Base-by-base conservation (phyloP, 202 grass and related monocot species). In the Hordeum pubiflorum region DNA sequence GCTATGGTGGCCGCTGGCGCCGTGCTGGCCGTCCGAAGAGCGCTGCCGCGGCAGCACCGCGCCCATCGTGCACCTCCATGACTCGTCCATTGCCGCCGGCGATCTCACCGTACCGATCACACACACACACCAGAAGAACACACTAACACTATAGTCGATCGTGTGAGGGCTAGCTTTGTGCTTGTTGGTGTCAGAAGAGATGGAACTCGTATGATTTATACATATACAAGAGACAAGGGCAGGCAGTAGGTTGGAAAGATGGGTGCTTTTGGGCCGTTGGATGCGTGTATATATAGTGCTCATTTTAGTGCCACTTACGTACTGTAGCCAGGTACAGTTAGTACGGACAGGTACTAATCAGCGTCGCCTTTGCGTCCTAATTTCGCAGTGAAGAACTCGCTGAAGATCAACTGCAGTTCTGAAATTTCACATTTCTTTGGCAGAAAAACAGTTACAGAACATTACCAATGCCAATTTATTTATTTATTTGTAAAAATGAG, bases 51-150 rank as follows among this genome's bases (percentile, higher is more conserved):
- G 87, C 66, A 86, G 31, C 74, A 69, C 72, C 32, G 90, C 78
- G 9, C 84, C 87, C 77, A 89, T 86, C 59, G 90, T 86, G 81
- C 79, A 70, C 79, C 86, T 88, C 93, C 93, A 97, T 3, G 91
- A 91, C 69, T 93, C 93, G 72, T 91, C 91, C 91, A 93, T 95
- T n/a, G 69, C 48, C 36, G n/a, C 10, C 29, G 31, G 27, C 27
- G 27, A 29, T 29, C 27, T 29, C 27, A 29, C 27, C 27, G 27
- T n/a, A 18, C 14, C n/a, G 61, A 60, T 27, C 63, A 23, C 62
- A 38, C 80, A 9, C 78, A 18, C 48, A 29, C 29, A 32, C 3
- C 50, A 54, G 17, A n/a, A 17, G 15, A n/a, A 3, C 15, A 5
- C 2, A 8, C 50, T 52, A 48, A 1, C 17, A 17, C 44, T 48